A percentile compares a stretch with the other conserved stretches of the same genome.
Evolutionary conservation across 2,329 filamentous ascomycete species (phyloP).

Genomic region (Talaromyces sp.): DNA sequence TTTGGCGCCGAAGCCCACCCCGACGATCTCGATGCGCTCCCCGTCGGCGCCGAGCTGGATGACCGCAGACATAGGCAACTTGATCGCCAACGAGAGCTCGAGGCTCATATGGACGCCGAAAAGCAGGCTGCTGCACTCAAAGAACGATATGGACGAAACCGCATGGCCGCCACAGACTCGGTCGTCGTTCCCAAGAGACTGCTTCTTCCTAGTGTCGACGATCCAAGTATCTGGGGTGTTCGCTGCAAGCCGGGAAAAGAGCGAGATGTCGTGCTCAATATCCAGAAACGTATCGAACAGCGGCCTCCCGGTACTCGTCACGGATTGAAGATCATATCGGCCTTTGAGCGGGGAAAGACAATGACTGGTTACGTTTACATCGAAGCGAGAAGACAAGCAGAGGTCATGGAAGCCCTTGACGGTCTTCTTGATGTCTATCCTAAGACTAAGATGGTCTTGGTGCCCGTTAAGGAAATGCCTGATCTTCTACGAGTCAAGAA

Average conservation of each 20-base stretch:
- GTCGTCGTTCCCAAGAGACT: constrained; percentile 79
- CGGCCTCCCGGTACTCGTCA: constrained; percentile 68
- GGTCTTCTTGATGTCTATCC: constrained; percentile 88
- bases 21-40: constrained; percentile 77
- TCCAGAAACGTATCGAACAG: constrained; percentile 87
- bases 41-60: constrained; percentile 73
- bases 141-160: constrained; percentile 81
- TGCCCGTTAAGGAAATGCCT: constrained; percentile 96
- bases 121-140: constrained; percentile 83
- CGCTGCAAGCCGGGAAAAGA: constrained; percentile 95
- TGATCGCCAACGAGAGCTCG: constrained; percentile 83
- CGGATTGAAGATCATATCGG: constrained; percentile 78
- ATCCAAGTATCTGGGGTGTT: constrained; percentile 93
- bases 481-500: constrained; percentile 89
- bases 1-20: constrained; percentile 84
- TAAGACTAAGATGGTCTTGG: constrained; percentile 77
- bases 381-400: constrained; percentile 81
- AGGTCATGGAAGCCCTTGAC: constrained; percentile 78
- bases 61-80: constrained; percentile 92
- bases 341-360: constrained; percentile 81
- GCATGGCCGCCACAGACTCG: constrained; percentile 64
- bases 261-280: constrained; percentile 79
- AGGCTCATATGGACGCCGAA: constrained; percentile 86
- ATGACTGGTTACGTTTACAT: constrained; percentile 97
- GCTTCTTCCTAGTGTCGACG: constrained; percentile 86